Evolutionary conservation across 805 yeast species (phyloP).

Genomic region (Cyberlindnera sargentensis): DNA sequence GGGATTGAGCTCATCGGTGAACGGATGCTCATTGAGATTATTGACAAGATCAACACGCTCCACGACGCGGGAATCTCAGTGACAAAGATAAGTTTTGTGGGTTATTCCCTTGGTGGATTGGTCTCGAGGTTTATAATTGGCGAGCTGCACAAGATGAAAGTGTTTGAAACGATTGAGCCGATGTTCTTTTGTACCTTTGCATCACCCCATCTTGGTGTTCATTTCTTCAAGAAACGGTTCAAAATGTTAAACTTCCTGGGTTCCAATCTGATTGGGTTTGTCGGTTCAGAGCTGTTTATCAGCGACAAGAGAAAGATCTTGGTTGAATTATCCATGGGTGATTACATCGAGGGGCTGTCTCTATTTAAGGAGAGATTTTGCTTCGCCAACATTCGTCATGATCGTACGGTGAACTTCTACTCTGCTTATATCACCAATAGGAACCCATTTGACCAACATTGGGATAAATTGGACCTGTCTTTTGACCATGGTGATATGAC

Average conservation of each 20-base stretch:
- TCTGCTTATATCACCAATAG: slow-evolving; percentile 70
- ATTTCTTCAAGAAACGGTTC: slow-evolving; percentile 36
- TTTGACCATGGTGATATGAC: slow-evolving; percentile 33
- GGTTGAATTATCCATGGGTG: slow-evolving; percentile 30
- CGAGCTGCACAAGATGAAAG: slow-evolving; percentile 45
- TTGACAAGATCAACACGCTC: slow-evolving; percentile 32
- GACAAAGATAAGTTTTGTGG: slow-evolving; percentile 63
- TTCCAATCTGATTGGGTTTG: slow-evolving; percentile 47
- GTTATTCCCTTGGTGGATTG: slow-evolving; percentile 88
- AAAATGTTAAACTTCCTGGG: slow-evolving; percentile 44
- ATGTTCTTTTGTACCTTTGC: slow-evolving; percentile 62
- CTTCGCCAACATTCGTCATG: slow-evolving; percentile 73
- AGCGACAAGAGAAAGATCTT: slow-evolving; percentile 39
- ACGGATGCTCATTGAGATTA: slow-evolving; percentile 61
- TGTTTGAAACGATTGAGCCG: slow-evolving; percentile 56
- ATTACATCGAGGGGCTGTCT: slow-evolving; percentile 47
- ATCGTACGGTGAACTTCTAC: slow-evolving; percentile 82
- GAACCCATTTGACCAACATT: slow-evolving; percentile 63
- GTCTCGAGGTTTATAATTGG: slow-evolving; percentile 80
- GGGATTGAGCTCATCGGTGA: slow-evolving; percentile 73
- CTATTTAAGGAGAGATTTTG: slow-evolving; percentile 50
- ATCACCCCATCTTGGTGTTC: slow-evolving; percentile 66
- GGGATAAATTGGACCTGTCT: slow-evolving; percentile 34
- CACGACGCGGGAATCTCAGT: slow-evolving; percentile 23
- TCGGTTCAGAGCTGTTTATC: slow-evolving; percentile 73